Conservation (phyloP, 2,329 filamentous ascomycete species). For the Botrytis medusae region DNA sequence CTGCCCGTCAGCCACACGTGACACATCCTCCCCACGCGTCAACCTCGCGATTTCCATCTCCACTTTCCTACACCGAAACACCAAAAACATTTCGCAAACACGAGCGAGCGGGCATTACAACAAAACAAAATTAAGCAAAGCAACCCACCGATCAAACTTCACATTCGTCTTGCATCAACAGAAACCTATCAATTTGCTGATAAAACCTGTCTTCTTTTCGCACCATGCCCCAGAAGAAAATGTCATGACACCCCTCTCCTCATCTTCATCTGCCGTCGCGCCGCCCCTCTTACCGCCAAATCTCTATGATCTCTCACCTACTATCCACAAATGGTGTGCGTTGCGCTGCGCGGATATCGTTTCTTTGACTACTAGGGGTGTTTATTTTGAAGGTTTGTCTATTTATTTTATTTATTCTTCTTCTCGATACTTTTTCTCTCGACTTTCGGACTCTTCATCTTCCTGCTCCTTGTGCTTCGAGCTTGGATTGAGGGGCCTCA, state of each 20-base stretch:
- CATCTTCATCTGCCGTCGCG: constrained; percentile 34
- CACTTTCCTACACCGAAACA: neutral
- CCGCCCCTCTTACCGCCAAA: constrained; percentile 54
- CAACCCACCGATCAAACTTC: neutral
- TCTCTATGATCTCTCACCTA: constrained; percentile 63
- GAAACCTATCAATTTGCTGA: neutral
- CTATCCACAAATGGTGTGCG: constrained; percentile 59
- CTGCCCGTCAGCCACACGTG: neutral
- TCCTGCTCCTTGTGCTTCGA: neutral
- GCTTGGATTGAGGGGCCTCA: too few relatives aligned
- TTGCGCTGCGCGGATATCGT: constrained; percentile 53
- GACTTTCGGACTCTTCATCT: neutral
- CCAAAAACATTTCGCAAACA: neutral
- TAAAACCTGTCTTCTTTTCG: neutral
- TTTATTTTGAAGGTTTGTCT: constrained; percentile 52
- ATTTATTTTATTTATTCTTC: neutral
- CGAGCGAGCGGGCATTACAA: neutral
- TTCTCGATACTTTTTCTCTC: neutral
- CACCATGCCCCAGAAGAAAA: constrained; percentile 34
- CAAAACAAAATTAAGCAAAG: neutral
- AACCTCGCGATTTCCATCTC: constrained; percentile 12
- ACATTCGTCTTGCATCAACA: neutral
- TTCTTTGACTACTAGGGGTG: constrained; percentile 47
- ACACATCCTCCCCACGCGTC: neutral
- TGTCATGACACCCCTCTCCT: constrained; percentile 50